Conservation (phyloP, 495 filamentous ascomycete genomes). For the Penicillium alfredii region DNA sequence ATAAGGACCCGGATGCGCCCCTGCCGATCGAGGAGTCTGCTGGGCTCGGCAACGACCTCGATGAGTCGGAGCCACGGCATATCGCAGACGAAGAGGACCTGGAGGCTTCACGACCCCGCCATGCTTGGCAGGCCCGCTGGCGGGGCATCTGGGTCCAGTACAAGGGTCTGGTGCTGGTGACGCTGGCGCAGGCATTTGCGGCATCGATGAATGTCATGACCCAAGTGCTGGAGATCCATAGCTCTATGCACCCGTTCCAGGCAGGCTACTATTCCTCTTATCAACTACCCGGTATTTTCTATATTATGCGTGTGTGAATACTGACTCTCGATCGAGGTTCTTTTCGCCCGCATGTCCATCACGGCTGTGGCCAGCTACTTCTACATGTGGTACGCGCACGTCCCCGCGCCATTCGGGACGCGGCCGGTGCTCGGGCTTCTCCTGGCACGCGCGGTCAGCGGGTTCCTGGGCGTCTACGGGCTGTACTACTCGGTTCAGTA, state of each 20-base stretch:
- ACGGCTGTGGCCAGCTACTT: constrained; percentile 59
- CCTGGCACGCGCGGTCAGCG: constrained; percentile 60
- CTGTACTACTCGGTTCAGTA: constrained; percentile 81
- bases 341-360: constrained; percentile 79
- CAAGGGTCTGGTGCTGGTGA: constrained; percentile 67
- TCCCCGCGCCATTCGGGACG: constrained; percentile 65
- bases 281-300: neutral
- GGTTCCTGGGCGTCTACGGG: constrained; percentile 83
- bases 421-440: constrained; percentile 63
- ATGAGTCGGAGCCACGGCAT: constrained; percentile 19
- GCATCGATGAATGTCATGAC: constrained; percentile 84
- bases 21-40: constrained; percentile 10
- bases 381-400: constrained; percentile 69
- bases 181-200: constrained; percentile 76
- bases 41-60: too few species aligned
- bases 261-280: constrained; percentile 24
- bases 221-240: constrained; percentile 69
- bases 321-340: constrained; percentile 43
- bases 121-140: constrained; percentile 21
- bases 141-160: constrained; percentile 49
- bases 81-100: constrained; percentile 12
- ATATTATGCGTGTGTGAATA: neutral
- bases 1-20: too few species aligned
- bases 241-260: constrained; percentile 77
- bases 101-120: constrained; percentile 12